Evolutionary conservation across 257 asterid genomes (phyloP).

Genomic region (Solanum microdontum): DNA sequence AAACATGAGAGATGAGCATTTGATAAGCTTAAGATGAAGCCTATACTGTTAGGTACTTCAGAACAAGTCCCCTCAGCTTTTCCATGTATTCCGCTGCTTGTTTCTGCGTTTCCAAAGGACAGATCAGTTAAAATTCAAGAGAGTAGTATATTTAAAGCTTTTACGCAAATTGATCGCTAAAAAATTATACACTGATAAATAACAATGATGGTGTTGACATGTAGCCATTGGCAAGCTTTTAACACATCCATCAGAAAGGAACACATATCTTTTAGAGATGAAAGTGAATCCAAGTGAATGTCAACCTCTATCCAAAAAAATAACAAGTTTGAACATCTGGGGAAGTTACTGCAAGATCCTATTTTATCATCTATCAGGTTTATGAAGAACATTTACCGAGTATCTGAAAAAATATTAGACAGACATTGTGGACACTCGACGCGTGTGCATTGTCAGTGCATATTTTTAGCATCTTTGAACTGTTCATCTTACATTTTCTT

Average conservation of each 20-base stretch:
- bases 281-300: background rate
- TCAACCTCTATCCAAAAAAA: background rate
- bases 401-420: background rate
- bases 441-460: background rate
- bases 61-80: conserved; percentile 65
- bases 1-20: background rate
- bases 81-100: conserved; percentile 81
- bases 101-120: conserved; percentile 29
- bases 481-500: background rate
- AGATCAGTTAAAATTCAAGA: background rate
- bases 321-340: background rate
- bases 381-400: background rate
- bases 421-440: background rate
- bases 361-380: background rate
- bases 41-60: conserved; percentile 73
- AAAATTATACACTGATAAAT: background rate
- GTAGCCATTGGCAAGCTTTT: background rate
- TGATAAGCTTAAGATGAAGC: background rate
- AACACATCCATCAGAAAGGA: background rate
- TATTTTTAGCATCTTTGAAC: background rate
- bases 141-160: background rate
- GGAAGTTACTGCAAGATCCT: background rate
- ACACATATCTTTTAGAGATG: background rate
- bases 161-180: background rate
- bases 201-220: background rate